These are phyloP conservation scores for Allium sativum DNA, from an alignment of 106 monocot species.

Conservation along the genomic window DNA sequence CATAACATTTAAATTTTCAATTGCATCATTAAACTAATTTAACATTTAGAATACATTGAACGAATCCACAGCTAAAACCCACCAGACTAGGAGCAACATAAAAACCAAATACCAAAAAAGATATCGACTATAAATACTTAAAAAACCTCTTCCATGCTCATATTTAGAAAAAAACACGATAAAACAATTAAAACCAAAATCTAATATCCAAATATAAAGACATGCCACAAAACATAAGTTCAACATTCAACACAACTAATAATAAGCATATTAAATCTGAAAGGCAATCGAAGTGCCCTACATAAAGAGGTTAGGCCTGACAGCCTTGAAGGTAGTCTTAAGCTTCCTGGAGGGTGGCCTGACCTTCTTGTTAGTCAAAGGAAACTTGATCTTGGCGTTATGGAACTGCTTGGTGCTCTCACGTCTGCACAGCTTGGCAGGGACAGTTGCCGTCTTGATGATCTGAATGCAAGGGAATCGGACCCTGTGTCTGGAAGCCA, in stretches of 20 bases:
- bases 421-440: constrained; percentile 38
- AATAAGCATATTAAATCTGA: neutral
- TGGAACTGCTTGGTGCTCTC: constrained; percentile 61
- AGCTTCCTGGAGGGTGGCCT: constrained; percentile 39
- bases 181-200: too few relatives aligned
- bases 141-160: too few relatives aligned
- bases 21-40: too few relatives aligned
- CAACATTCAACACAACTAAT: neutral
- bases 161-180: too few relatives aligned
- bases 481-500: constrained; percentile 51
- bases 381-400: constrained; percentile 48
- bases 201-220: too few relatives aligned
- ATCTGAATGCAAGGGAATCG: constrained; percentile 52
- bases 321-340: constrained; percentile 53
- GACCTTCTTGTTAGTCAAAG: constrained; percentile 33
- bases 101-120: too few relatives aligned
- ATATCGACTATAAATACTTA: too few relatives aligned
- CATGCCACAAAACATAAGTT: neutral
- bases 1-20: too few relatives aligned
- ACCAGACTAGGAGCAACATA: too few relatives aligned
- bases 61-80: too few relatives aligned
- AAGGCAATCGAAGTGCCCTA: constrained; percentile 3
- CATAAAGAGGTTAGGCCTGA: constrained; percentile 42
- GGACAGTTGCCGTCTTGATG: constrained; percentile 47
- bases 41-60: too few relatives aligned